These are phyloP conservation scores for Haplosporangium sp. DNA, from an alignment of 371 early-diverging fungal genomes.

Conservation along the genomic window DNA sequence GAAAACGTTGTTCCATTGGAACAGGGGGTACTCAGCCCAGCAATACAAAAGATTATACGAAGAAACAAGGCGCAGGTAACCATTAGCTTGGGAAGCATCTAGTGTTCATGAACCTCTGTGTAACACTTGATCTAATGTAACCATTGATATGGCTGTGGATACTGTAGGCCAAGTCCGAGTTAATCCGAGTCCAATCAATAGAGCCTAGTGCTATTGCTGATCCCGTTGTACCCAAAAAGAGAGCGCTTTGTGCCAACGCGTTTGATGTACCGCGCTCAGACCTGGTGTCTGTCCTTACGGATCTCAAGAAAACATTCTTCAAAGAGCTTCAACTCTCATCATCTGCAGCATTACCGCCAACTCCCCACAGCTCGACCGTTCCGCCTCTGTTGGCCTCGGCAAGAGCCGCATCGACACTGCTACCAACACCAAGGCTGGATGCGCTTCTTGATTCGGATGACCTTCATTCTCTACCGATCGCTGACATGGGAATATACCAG, in stretches of 20 bases:
- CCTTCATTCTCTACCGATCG: slow-evolving; percentile 71
- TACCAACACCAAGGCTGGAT: slow-evolving; percentile 36
- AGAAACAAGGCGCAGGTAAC: slow-evolving; percentile 41
- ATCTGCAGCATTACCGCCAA: slow-evolving; percentile 3
- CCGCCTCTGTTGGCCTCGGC: slow-evolving; percentile 19
- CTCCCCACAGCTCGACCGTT: not conserved
- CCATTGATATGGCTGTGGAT: too few species aligned
- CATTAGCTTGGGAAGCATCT: too few species aligned
- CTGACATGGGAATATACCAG: slow-evolving; percentile 74
- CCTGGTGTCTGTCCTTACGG: slow-evolving; percentile 25
- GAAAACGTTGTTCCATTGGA: slow-evolving; percentile 28
- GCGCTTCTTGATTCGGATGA: slow-evolving; percentile 57
- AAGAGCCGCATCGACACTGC: slow-evolving; percentile 11
- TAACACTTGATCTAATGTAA: too few species aligned
- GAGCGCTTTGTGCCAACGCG: slow-evolving; percentile 32
- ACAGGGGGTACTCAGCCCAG: slow-evolving; percentile 21
- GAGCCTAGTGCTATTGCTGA: slow-evolving; percentile 22
- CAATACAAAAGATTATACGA: slow-evolving; percentile 13
- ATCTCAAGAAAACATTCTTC: slow-evolving; percentile 40
- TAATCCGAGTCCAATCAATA: slow-evolving; percentile 19
- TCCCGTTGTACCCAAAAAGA: slow-evolving; percentile 19
- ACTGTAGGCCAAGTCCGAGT: slow-evolving; percentile 35
- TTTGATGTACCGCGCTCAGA: slow-evolving; percentile 49
- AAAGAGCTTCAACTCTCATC: slow-evolving; percentile 34
- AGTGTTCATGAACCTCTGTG: not conserved